Conservation (phyloP, 2,329 filamentous ascomycete genomes). For the Calonectria pseudoreteaudii region DNA sequence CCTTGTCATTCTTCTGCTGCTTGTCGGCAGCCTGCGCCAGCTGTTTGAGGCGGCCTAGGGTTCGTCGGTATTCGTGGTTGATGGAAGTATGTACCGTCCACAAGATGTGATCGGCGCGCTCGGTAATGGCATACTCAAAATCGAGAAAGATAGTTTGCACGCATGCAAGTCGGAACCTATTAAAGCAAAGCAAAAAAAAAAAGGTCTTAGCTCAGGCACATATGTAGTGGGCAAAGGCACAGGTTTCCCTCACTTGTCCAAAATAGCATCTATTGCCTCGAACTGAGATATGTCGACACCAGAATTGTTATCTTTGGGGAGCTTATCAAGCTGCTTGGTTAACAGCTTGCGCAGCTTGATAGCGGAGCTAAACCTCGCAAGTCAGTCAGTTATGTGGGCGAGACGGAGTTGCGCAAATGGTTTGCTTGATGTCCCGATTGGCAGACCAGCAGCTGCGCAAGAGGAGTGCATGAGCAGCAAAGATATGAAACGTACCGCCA, state of each 20-base stretch:
- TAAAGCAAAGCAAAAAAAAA: neutral
- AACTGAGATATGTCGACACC: slow-evolving; percentile 56
- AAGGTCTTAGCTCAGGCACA: neutral
- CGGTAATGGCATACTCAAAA: slow-evolving; percentile 72
- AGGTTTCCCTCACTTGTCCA: slow-evolving; percentile 55
- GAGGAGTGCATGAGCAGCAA: slow-evolving; percentile 3
- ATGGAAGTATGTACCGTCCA: slow-evolving; percentile 85
- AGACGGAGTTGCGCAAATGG: slow-evolving; percentile 15
- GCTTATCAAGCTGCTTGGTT: slow-evolving; percentile 56
- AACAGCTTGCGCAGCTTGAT: slow-evolving; percentile 58
- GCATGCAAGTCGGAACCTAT: slow-evolving; percentile 77
- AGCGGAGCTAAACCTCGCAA: slow-evolving; percentile 50
- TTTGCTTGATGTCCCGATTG: slow-evolving; percentile 10
- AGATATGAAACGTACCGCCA: slow-evolving; percentile 52
- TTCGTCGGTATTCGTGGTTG: slow-evolving; percentile 81
- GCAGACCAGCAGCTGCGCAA: slow-evolving; percentile 9
- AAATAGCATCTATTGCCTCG: slow-evolving; percentile 55
- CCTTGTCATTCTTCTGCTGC: slow-evolving; percentile 55
- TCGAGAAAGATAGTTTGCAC: slow-evolving; percentile 80
- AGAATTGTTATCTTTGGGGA: slow-evolving; percentile 50
- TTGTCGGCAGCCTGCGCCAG: slow-evolving; percentile 69
- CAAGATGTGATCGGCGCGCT: slow-evolving; percentile 76
- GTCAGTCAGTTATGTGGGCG: slow-evolving; percentile 38
- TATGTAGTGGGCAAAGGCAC: neutral
- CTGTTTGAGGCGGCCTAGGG: slow-evolving; percentile 67